Percentiles rank a stretch among this genome's conserved stretches.
These are phyloP conservation scores for Fusarium staphyleae DNA, from an alignment of 2,329 filamentous ascomycete species.

Conservation along the genomic window DNA sequence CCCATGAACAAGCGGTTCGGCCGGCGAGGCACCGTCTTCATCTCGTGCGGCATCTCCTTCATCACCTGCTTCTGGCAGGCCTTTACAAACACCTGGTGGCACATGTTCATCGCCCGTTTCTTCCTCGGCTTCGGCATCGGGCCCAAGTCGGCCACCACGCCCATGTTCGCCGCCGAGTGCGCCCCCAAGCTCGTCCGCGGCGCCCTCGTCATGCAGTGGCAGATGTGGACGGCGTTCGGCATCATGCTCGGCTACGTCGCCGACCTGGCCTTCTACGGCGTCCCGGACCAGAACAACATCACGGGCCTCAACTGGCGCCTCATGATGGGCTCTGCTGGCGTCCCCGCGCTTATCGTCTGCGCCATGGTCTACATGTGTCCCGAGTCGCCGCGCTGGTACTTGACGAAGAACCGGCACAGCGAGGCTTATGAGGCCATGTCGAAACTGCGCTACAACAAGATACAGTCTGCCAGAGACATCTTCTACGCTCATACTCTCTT, in stretches of 20 bases:
- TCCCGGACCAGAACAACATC: slow-evolving; percentile 57
- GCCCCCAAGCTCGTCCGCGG: slow-evolving; percentile 71
- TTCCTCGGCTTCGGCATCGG: slow-evolving; percentile 46
- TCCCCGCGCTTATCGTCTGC: slow-evolving; percentile 57
- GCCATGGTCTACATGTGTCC: slow-evolving; percentile 68
- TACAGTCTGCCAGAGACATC: slow-evolving; percentile 63
- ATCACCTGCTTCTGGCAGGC: slow-evolving; percentile 60
- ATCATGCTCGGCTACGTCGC: slow-evolving; percentile 62
- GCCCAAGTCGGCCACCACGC: slow-evolving; percentile 67
- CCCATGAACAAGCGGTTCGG: slow-evolving; percentile 76
- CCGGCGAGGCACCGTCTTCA: slow-evolving; percentile 73
- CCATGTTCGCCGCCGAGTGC: slow-evolving; percentile 76
- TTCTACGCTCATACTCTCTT: slow-evolving; percentile 66
- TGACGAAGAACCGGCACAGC: slow-evolving; percentile 51
- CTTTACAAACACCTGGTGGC: slow-evolving; percentile 58
- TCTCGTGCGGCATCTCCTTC: slow-evolving; percentile 69
- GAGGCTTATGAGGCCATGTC: slow-evolving; percentile 58
- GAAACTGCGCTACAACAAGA: slow-evolving; percentile 56
- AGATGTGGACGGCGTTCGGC: slow-evolving; percentile 59
- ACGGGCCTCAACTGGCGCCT: slow-evolving; percentile 65
- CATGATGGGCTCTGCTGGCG: slow-evolving; percentile 65
- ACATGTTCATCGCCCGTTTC: slow-evolving; percentile 54
- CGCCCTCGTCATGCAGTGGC: slow-evolving; percentile 80
- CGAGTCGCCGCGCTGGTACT: slow-evolving; percentile 59
- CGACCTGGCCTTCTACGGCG: slow-evolving; percentile 60